Base-by-base conservation (phyloP, 371 early-diverging fungal genomes). In the Saksenaea vasiformis region DNA sequence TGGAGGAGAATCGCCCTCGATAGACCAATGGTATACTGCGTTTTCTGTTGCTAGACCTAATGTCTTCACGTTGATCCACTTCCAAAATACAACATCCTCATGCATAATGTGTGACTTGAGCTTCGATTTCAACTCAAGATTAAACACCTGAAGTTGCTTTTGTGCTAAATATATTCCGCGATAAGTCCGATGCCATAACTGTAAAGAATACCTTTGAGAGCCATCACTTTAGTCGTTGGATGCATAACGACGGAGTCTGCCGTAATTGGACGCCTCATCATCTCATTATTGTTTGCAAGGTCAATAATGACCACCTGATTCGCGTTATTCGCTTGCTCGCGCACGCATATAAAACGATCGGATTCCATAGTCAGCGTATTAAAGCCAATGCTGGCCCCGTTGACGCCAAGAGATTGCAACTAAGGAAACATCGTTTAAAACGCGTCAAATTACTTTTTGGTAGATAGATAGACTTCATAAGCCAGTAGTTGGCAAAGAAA, bases 161-260 rank as follows among this genome's bases (percentile, higher is more conserved):
- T 86, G 90, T 27, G 98, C 97, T 95, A 71, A 39, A 37, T 17
- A 60, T 19, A 27, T 37, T 58, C 26, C n/a, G n/a, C 2, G 27
- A 58, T 39, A 19, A 27, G 59, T 27, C 47, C 28, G 9, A 28
- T 17, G 34, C 15, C 17, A n/a, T 37, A 24, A 11, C 11, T 7
- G 14, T 27, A 34, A 34, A n/a, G 19, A 17, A 8, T 78, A 95
- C 95, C 90, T 88, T 97, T 98, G 57, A 98, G 85, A 3, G 98
- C 98, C 72, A 98, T 94, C 56, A 97, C 88, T 74, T 93, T 94
- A 64, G 85, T 81, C 28, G 85, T 87, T 1, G 98, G 98, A 74
- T 98, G 93, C 98, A 98, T 98, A 70, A 98, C 95, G 56, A 95
- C 98, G 14, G 97, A 95, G 70, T 98, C 98, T 5, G 98, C 98